Evolutionary conservation across 2,329 filamentous ascomycete species (phyloP), one percentile per base, ranked within the genome.

Genomic region (Fusarium chlamydosporum): DNA sequence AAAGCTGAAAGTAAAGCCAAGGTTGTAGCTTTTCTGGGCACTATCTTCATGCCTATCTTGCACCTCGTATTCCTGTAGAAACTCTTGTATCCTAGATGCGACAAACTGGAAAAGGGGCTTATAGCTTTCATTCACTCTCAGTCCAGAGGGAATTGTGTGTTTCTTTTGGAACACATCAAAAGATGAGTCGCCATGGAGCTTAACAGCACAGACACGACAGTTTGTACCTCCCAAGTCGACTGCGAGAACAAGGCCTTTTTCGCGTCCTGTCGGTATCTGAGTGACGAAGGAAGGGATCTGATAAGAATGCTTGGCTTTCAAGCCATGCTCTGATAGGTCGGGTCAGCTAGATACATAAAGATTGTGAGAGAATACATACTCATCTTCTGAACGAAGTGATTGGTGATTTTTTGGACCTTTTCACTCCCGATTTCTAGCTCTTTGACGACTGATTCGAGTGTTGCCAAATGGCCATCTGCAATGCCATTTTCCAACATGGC

Each of bases 281-380:
- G 57, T 62, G 35, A 62, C 57, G 9, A 62, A 62, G 1, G 57
- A 62, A 3, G 60, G 60, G 62, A 62, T 62, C 57, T 62, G 47
- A 62, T 62, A 62, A 62, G 60, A 45, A 47, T 56, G 41, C 47
- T 62, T 62, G 57, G 20, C 41, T 42, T 47, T 46, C 6, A 62
- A 29, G 4, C 60, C 60, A 62, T 46, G 26, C n/a, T 62, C 60
- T 62, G 59, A 61, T 61, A 42, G 40, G 31, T 15, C 27, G 9
- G 27, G 34, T 61, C 27, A 61, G 59, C 9, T 7, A 38, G 27
- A 61, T 12, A 23, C 13, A 11, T 10, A 3, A 9, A 18, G 27
- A 27, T 41, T 7, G n/a, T 8, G 10, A 6, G 9, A 18, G 16
- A 18, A 35, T 10, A 29, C 56, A 31, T 54, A 61, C 59, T 53